Evolutionary conservation across 176 grass and related monocot species (phyloP).

Genomic region (Lolium multiflorum): DNA sequence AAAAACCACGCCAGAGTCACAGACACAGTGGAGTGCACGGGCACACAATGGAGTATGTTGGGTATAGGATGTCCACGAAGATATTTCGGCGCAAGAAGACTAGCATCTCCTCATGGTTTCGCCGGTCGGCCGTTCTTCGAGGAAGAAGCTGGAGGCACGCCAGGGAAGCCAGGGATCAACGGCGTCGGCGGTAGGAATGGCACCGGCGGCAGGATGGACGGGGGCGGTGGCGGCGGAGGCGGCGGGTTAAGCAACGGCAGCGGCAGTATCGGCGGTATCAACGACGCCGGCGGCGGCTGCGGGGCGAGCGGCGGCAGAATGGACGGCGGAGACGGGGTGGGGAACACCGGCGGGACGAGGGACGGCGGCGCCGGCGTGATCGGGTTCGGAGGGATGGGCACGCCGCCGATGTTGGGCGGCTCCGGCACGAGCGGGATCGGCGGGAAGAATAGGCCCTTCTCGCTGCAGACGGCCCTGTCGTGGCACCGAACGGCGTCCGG

Average conservation of each 20-base stretch:
- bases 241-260: constrained; percentile 32
- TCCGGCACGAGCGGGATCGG: constrained; percentile 55
- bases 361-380: constrained; percentile 52
- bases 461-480: constrained; percentile 32
- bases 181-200: constrained; percentile 34
- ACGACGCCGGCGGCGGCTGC: constrained; percentile 48
- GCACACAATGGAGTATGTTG: neutral
- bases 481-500: constrained; percentile 18
- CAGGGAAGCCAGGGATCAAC: constrained; percentile 39
- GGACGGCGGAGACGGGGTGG: constrained; percentile 50
- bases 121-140: neutral
- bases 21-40: neutral
- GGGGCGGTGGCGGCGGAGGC: constrained; percentile 44
- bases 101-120: constrained; percentile 11
- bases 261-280: constrained; percentile 42
- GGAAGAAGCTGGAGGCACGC: constrained; percentile 34
- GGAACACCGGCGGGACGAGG: constrained; percentile 43
- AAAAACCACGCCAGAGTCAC: neutral
- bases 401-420: constrained; percentile 56
- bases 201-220: constrained; percentile 38
- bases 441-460: constrained; percentile 50
- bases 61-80: neutral
- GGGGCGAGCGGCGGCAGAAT: constrained; percentile 49
- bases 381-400: constrained; percentile 59
- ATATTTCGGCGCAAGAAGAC: neutral